Evolutionary conservation across 2,329 filamentous ascomycete species (phyloP), one percentile per base, ranked within the genome.

Genomic region (Diaporthe eres): DNA sequence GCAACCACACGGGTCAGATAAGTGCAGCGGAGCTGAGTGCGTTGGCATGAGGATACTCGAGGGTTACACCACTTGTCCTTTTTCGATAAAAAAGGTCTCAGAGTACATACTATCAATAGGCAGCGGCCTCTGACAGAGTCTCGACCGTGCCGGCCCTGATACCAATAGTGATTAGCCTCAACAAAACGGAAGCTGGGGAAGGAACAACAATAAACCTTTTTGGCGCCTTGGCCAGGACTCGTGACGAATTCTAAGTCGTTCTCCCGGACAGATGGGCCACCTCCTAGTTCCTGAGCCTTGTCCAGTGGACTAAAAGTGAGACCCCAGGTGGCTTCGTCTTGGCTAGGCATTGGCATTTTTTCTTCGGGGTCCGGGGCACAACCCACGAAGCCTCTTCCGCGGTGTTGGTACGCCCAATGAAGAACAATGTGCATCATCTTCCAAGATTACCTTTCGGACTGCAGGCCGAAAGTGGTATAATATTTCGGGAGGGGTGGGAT

Each of bases 281-380:
- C 49, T 68, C 65, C 65, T 55, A 55, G 65, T 53, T 42, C 31
- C 47, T 39, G 13, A 68, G 65, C 47, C 47, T 53, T 68, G 47
- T 19, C 65, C 22, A 70, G 47, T 42, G 65, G n/a, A 70, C 65
- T 55, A 55, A 55, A 42, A 42, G 65, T 70, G 49, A 70, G 49
- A 70, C 65, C 65, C 65, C 34, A 42, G 47, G 65, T 70, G 65
- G 65, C 49, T 70, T 70, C 34, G 65, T 55, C 65, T 70, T 70
- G 65, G 65, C 65, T 42, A 55, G 15, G 34, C 65, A 70, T 70
- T 70, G 65, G 65, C 65, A 42, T 70, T 55, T 55, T 55, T 70
- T 31, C 65, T 55, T 70, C 65, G 49, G 65, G 49, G 47, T 55
- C 65, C 34, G 65, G 65, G 65, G 65, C 65, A 31, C 49, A 55